phyloP scores from a whole-genome alignment of 1,284 basidiomycete genomes.

The Trametes sp. region DNA sequence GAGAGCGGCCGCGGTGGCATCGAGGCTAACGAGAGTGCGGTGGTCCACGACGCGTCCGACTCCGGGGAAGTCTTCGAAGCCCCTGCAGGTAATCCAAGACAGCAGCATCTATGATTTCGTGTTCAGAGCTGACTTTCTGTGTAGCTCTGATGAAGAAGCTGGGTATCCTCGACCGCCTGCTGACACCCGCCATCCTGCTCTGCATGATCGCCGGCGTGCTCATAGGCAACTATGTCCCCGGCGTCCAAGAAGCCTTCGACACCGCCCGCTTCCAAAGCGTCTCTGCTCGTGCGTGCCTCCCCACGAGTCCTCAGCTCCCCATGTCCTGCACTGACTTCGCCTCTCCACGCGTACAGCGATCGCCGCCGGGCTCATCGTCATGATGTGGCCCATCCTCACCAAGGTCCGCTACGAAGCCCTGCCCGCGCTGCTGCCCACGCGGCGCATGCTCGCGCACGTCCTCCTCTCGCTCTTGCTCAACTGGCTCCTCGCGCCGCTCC shows the following conservation, averaged over 20 bases:
- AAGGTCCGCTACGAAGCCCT: slow-evolving; percentile 84
- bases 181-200: slow-evolving; percentile 77
- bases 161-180: slow-evolving; percentile 67
- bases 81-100: slow-evolving; percentile 14
- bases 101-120: not conserved
- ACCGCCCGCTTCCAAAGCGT: slow-evolving; percentile 60
- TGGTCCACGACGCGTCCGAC: not conserved
- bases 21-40: not conserved
- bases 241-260: slow-evolving; percentile 61
- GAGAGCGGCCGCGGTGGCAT: not conserved
- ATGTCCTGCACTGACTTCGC: no score
- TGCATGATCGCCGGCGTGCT: slow-evolving; percentile 85
- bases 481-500: slow-evolving; percentile 82
- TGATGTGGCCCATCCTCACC: slow-evolving; percentile 91
- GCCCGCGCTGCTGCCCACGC: slow-evolving; percentile 62
- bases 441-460: slow-evolving; percentile 75
- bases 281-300: slow-evolving; percentile 62
- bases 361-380: slow-evolving; percentile 79
- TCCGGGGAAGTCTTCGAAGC: slow-evolving; percentile 6
- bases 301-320: no score
- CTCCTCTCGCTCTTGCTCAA: slow-evolving; percentile 78
- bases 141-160: slow-evolving; percentile 55
- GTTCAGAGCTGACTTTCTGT: not conserved
- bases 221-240: slow-evolving; percentile 70
- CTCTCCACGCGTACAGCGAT: no score